phyloP scores from a whole-genome alignment of 352 stramenopile species.

The Phytophthora uliginosa region DNA sequence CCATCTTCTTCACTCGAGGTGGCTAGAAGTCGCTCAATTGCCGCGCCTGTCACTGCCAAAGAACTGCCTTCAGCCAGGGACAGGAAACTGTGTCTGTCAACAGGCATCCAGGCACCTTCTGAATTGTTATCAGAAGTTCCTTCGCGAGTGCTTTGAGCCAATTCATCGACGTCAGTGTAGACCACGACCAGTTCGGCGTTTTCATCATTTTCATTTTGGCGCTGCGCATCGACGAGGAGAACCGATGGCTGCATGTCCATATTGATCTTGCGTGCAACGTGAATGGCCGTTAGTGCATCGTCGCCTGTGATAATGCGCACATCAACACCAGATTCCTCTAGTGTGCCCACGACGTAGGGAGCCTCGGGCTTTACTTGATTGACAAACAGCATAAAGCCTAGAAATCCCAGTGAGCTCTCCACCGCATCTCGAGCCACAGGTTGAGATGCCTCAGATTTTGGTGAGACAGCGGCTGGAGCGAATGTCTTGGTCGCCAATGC shows the following conservation, averaged over 20 bases:
- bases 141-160: constrained; percentile 46
- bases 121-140: constrained; percentile 13
- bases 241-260: constrained; percentile 73
- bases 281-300: constrained; percentile 82
- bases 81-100: constrained; percentile 63
- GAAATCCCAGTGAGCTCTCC: constrained; percentile 80
- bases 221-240: constrained; percentile 57
- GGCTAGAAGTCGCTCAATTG: constrained; percentile 55
- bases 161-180: constrained; percentile 73
- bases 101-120: constrained; percentile 44
- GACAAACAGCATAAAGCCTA: constrained; percentile 91
- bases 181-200: constrained; percentile 33
- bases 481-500: constrained; percentile 73
- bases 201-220: constrained; percentile 12
- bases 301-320: constrained; percentile 93
- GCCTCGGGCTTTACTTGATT: constrained; percentile 93
- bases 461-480: constrained; percentile 27
- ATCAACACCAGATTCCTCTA: constrained; percentile 81
- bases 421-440: constrained; percentile 75
- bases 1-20: constrained; percentile 31
- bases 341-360: constrained; percentile 77
- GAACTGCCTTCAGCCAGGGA: constrained; percentile 65
- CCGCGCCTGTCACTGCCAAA: constrained; percentile 73
- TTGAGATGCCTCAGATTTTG: constrained; percentile 47
- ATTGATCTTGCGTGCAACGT: constrained; percentile 79